Evolutionary conservation across 306 rosid genomes (phyloP).

Genomic region (Crotalaria pallida): DNA sequence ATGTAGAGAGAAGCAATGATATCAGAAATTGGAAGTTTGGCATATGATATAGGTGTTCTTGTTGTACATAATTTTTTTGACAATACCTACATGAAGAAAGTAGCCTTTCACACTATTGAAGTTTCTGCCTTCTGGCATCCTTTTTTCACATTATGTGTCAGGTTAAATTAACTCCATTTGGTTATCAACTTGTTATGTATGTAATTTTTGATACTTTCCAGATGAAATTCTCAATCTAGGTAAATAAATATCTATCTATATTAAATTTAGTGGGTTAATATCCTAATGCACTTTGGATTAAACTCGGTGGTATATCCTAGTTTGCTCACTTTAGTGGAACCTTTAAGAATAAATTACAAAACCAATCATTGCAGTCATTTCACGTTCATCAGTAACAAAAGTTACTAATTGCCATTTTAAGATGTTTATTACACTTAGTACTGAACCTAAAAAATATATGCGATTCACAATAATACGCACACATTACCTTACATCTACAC

Average conservation of each 20-base stretch:
- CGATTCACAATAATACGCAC: too few species aligned
- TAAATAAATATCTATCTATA: too few species aligned
- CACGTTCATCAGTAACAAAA: not conserved
- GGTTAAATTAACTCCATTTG: conserved; percentile 2
- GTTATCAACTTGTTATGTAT: not conserved
- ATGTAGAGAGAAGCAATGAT: conserved; percentile 7
- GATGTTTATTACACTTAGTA: conserved; percentile 18
- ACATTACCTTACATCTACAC: too few species aligned
- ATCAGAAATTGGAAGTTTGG: conserved; percentile 8
- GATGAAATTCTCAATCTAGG: not conserved
- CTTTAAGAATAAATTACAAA: not conserved
- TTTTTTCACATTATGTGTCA: not conserved
- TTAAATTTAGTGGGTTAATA: too few species aligned
- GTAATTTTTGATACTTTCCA: not conserved
- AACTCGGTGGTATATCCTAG: too few species aligned
- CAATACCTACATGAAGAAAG: not conserved
- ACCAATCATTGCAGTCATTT: conserved; percentile 17
- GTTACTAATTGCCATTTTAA: not conserved
- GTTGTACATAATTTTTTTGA: conserved; percentile 2
- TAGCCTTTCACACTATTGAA: not conserved
- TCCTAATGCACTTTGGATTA: too few species aligned
- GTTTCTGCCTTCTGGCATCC: not conserved
- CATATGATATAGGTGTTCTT: conserved; percentile 12
- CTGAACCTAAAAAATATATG: not conserved
- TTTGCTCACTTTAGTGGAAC: too few species aligned